Percentiles rank a stretch among this genome's conserved stretches.
Conservation (phyloP, 2,329 filamentous ascomycete genomes). For the Ophiocordyceps camponoti-floridani region DNA sequence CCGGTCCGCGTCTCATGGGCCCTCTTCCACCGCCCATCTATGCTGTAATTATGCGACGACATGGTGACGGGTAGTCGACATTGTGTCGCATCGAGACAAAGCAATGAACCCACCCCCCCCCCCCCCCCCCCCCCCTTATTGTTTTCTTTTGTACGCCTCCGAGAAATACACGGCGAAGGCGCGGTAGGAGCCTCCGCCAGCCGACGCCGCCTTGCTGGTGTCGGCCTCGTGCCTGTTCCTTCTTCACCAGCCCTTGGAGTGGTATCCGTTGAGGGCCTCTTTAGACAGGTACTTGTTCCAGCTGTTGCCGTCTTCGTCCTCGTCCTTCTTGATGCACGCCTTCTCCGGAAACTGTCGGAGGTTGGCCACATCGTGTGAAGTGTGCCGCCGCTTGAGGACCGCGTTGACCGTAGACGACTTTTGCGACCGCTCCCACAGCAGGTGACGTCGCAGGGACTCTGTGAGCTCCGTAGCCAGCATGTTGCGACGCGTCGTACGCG, state of each 20-base stretch:
- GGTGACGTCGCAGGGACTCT: slow-evolving; percentile 75
- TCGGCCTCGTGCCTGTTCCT: no score
- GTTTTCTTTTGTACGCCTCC: slow-evolving; percentile 10
- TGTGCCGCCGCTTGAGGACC: slow-evolving; percentile 76
- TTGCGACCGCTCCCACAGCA: slow-evolving; percentile 90
- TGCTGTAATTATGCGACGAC: slow-evolving; percentile 1
- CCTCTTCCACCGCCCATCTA: neutral
- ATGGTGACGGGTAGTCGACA: neutral
- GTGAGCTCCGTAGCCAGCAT: slow-evolving; percentile 94
- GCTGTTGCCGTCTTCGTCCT: slow-evolving; percentile 49
- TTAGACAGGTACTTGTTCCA: slow-evolving; percentile 78
- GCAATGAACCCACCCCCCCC: neutral
- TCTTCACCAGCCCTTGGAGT: slow-evolving; percentile 23
- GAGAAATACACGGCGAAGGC: slow-evolving; percentile 10
- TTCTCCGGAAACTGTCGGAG: slow-evolving; percentile 65
- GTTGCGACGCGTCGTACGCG: slow-evolving; percentile 78
- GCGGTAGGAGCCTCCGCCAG: slow-evolving; percentile 3
- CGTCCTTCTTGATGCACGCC: slow-evolving; percentile 39
- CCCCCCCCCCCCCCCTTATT: neutral
- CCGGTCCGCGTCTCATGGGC: neutral
- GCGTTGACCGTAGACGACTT: slow-evolving; percentile 81
- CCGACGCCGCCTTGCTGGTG: slow-evolving; percentile 1
- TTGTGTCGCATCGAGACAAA: neutral
- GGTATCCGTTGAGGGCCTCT: slow-evolving; percentile 40
- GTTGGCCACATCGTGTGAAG: slow-evolving; percentile 78